Conservation (phyloP, 768 basidiomycete species). For the Paxillus rubicundulus region DNA sequence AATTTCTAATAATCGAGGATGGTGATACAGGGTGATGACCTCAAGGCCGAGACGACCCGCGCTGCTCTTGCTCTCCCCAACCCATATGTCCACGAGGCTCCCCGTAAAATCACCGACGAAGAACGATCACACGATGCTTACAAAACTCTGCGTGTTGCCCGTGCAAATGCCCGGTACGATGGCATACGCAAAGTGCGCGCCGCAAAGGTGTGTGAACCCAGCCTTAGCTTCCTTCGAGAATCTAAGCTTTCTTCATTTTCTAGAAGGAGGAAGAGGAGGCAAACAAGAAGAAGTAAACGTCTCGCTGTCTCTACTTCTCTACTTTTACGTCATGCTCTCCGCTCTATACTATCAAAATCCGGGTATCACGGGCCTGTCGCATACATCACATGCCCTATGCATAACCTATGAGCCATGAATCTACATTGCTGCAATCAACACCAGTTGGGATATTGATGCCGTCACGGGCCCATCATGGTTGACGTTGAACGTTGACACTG, state of each 20-base stretch:
- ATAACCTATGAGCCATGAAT: constrained; percentile 22
- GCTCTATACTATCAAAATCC: constrained; percentile 38
- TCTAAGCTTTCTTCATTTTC: constrained; percentile 17
- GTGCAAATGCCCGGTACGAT: constrained; percentile 79
- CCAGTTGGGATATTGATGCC: constrained; percentile 23
- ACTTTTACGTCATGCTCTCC: constrained; percentile 24
- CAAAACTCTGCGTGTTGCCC: constrained; percentile 81
- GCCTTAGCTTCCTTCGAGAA: background rate
- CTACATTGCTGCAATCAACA: constrained; percentile 2
- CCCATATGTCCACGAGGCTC: constrained; percentile 68
- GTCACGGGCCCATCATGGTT: background rate
- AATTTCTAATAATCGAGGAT: constrained; percentile 4
- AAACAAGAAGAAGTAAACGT: constrained; percentile 80
- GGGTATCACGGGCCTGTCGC: constrained; percentile 26
- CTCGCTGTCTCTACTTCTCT: constrained; percentile 12
- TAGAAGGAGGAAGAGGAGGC: constrained; percentile 92
- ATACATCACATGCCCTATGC: constrained; percentile 37
- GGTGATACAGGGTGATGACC: constrained; percentile 68
- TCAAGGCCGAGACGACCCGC: constrained; percentile 74
- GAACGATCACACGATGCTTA: constrained; percentile 90
- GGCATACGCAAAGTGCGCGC: constrained; percentile 85
- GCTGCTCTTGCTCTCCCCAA: constrained; percentile 63
- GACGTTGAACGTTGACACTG: background rate
- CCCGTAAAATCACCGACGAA: constrained; percentile 88
- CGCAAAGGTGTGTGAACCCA: constrained; percentile 62